These are phyloP conservation scores for Rhodamnia rubescens DNA, from an alignment of 345 rosid genomes.

Conservation along the genomic window DNA sequence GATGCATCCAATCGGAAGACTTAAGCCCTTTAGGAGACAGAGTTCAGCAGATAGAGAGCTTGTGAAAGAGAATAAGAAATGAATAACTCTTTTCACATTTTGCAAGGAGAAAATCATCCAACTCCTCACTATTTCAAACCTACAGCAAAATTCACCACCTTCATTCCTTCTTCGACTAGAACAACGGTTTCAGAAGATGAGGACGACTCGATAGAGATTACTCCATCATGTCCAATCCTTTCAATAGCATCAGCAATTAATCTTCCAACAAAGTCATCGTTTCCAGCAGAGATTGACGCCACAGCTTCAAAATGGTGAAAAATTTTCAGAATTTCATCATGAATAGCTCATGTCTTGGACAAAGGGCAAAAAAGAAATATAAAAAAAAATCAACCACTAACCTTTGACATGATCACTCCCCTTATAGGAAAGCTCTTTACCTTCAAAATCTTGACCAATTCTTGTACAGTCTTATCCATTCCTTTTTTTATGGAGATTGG, in stretches of 20 bases:
- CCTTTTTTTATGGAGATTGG: conserved; percentile 36
- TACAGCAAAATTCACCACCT: conserved; percentile 21
- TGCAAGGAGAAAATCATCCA: neutral
- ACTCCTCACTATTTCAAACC: neutral
- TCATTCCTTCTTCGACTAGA: conserved; percentile 76
- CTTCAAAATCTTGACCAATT: neutral
- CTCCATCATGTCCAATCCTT: conserved; percentile 80
- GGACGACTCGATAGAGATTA: conserved; percentile 69
- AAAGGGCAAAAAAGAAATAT: neutral
- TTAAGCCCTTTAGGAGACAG: neutral
- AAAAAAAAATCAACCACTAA: conserved; percentile 1
- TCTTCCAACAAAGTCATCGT: conserved; percentile 62
- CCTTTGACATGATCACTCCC: conserved; percentile 66
- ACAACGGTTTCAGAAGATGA: conserved; percentile 59
- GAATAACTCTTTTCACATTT: neutral
- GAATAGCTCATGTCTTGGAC: neutral
- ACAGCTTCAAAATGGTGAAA: conserved; percentile 39
- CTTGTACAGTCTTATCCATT: neutral
- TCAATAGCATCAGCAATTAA: conserved; percentile 65
- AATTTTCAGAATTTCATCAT: neutral
- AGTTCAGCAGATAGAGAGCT: neutral
- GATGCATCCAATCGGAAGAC: neutral
- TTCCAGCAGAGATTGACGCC: conserved; percentile 96
- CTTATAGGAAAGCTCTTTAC: conserved; percentile 40
- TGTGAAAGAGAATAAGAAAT: too few relatives aligned